These are phyloP conservation scores for Fusarium sp. DNA, from an alignment of 2,329 filamentous ascomycete genomes.

Conservation along the genomic window DNA sequence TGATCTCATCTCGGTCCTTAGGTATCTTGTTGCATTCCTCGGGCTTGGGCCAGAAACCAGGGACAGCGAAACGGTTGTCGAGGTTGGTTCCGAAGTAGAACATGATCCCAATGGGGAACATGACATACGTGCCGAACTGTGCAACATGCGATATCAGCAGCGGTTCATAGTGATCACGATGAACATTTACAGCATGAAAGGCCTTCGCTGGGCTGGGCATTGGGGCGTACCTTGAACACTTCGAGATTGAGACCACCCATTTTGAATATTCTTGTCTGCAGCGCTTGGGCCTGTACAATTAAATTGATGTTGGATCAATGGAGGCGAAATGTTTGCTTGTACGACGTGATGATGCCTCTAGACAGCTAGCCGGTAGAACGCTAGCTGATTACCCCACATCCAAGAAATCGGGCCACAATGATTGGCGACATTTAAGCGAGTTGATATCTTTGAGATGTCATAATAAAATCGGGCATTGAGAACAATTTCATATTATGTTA, in stretches of 20 bases:
- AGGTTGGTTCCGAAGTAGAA: conserved; percentile 99
- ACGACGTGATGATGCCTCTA: conserved; percentile 40
- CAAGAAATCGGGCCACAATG: conserved; percentile 13
- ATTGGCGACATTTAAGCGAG: conserved; percentile 35
- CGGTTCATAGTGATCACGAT: not conserved
- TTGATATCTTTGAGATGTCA: conserved; percentile 7
- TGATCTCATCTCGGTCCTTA: conserved; percentile 84
- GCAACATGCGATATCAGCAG: conserved; percentile 14
- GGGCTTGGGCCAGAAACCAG: conserved; percentile 92
- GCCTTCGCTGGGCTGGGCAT: not conserved
- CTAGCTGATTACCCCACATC: conserved; percentile 33
- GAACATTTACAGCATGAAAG: not conserved
- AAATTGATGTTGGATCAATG: conserved; percentile 26
- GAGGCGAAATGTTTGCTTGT: conserved; percentile 36
- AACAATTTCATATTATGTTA: conserved; percentile 6
- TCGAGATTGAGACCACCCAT: conserved; percentile 91
- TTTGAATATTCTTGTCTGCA: conserved; percentile 29
- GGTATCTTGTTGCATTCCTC: conserved; percentile 83
- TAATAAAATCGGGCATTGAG: conserved; percentile 7
- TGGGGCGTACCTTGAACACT: conserved; percentile 83
- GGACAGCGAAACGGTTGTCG: conserved; percentile 88
- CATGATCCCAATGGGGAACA: conserved; percentile 99
- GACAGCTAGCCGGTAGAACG: conserved; percentile 41
- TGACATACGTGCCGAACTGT: conserved; percentile 97
- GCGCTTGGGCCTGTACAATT: conserved; percentile 8